Conservation (phyloP, 805 yeast species). For the Starmerella powellii region DNA sequence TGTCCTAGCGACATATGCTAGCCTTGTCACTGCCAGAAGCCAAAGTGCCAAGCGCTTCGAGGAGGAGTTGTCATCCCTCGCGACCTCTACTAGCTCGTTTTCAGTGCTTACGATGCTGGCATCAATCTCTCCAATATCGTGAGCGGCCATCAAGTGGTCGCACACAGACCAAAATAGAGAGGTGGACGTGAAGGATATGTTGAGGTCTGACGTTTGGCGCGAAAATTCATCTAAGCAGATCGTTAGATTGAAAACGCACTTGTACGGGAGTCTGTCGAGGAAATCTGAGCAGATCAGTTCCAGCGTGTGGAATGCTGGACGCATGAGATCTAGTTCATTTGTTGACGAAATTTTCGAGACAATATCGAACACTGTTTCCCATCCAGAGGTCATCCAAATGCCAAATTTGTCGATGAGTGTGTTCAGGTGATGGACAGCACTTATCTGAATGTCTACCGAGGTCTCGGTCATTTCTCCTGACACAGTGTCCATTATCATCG, state of each 20-base stretch:
- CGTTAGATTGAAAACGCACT: conserved; percentile 51
- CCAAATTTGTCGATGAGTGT: conserved; percentile 73
- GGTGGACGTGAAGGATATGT: conserved; percentile 80
- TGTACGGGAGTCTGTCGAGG: conserved; percentile 53
- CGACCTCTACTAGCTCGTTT: conserved; percentile 24
- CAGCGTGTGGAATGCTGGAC: conserved; percentile 67
- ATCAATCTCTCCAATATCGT: conserved; percentile 17
- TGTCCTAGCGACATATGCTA: conserved; percentile 46
- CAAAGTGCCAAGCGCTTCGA: conserved; percentile 36
- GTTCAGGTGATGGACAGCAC: conserved; percentile 57
- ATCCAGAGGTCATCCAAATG: conserved; percentile 43
- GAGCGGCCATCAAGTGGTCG: conserved; percentile 42
- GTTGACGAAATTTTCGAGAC: conserved; percentile 26
- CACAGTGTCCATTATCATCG: conserved; percentile 39
- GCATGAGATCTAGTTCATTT: conserved; percentile 35
- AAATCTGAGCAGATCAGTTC: conserved; percentile 81
- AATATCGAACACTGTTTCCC: conserved; percentile 62
- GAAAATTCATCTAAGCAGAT: conserved; percentile 65
- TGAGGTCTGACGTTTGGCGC: conserved; percentile 58
- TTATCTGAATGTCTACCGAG: conserved; percentile 49
- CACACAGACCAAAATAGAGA: conserved; percentile 88
- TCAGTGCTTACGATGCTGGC: conserved; percentile 3
- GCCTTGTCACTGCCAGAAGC: conserved; percentile 49
- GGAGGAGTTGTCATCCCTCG: conserved; percentile 11
- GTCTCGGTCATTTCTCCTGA: conserved; percentile 43